These are phyloP conservation scores for Penicillium argentinense DNA, from an alignment of 495 filamentous ascomycete genomes.

Conservation along the genomic window DNA sequence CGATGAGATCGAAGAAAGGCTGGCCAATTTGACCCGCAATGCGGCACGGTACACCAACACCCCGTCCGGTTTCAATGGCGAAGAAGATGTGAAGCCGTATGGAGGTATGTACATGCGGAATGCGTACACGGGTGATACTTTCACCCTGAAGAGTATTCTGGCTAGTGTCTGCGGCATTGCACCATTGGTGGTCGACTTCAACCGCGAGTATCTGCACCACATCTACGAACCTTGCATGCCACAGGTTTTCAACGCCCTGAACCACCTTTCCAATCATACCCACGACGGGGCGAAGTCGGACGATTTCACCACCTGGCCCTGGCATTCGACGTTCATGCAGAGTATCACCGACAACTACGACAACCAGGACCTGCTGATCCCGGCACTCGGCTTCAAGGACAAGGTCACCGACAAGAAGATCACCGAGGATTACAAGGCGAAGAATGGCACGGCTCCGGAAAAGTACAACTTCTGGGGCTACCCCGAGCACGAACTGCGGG, in stretches of 20 bases:
- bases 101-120: conserved; percentile 39
- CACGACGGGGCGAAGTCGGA: conserved; percentile 13
- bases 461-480: conserved; percentile 46
- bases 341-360: conserved; percentile 30
- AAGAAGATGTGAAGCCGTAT: conserved; percentile 15
- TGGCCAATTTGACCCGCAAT: conserved; percentile 34
- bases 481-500: conserved; percentile 35
- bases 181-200: conserved; percentile 44
- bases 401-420: conserved; percentile 29
- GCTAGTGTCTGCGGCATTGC: conserved; percentile 40
- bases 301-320: conserved; percentile 28
- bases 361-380: conserved; percentile 24
- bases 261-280: conserved; percentile 24
- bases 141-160: conserved; percentile 42
- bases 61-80: conserved; percentile 16
- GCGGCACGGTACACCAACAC: conserved; percentile 35
- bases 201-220: conserved; percentile 34
- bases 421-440: conserved; percentile 26
- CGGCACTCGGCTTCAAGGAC: conserved; percentile 33
- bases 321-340: conserved; percentile 31
- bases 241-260: conserved; percentile 36
- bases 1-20: conserved; percentile 23
- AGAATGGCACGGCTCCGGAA: conserved; percentile 14
- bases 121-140: conserved; percentile 36
- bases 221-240: conserved; percentile 47